These are phyloP conservation scores for Serendipita sp. DNA, from an alignment of 768 basidiomycete genomes.

Conservation along the genomic window DNA sequence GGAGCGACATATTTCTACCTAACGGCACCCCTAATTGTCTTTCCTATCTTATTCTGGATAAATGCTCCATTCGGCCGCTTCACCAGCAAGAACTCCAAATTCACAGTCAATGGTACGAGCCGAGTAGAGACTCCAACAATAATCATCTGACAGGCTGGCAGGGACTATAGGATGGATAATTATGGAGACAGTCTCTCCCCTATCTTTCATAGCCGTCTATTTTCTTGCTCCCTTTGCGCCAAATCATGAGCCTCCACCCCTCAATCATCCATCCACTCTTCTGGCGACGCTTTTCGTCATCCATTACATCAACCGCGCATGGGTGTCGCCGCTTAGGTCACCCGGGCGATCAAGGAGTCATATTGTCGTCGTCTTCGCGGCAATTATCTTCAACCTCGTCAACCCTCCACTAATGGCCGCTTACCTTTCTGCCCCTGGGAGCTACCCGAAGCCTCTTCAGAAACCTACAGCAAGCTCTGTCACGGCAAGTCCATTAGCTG, in stretches of 20 bases:
- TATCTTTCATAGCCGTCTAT: constrained; percentile 36
- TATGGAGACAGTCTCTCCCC: constrained; percentile 58
- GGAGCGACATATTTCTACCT: background rate
- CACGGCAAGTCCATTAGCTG: background rate
- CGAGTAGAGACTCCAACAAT: background rate
- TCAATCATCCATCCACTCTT: constrained; percentile 29
- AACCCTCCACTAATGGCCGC: constrained; percentile 61
- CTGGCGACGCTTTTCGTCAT: constrained; percentile 44
- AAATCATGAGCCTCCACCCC: constrained; percentile 13
- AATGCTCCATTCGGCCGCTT: constrained; percentile 78
- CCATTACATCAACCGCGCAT: constrained; percentile 74
- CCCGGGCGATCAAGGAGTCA: constrained; percentile 67
- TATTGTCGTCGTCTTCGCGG: constrained; percentile 41
- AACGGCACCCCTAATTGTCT: constrained; percentile 19
- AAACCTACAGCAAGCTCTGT: constrained; percentile 19
- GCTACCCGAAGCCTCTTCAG: constrained; percentile 28
- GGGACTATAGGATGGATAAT: constrained; percentile 50
- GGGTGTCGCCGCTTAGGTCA: constrained; percentile 65
- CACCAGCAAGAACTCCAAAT: constrained; percentile 29
- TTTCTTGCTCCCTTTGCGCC: constrained; percentile 32
- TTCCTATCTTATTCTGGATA: constrained; percentile 32
- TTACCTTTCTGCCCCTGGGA: constrained; percentile 46
- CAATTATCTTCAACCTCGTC: constrained; percentile 47
- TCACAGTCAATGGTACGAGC: constrained; percentile 42
- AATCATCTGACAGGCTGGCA: constrained; percentile 4